phyloP scores from a whole-genome alignment of 371 early-diverging fungal genomes.

The Mucor indicus region DNA sequence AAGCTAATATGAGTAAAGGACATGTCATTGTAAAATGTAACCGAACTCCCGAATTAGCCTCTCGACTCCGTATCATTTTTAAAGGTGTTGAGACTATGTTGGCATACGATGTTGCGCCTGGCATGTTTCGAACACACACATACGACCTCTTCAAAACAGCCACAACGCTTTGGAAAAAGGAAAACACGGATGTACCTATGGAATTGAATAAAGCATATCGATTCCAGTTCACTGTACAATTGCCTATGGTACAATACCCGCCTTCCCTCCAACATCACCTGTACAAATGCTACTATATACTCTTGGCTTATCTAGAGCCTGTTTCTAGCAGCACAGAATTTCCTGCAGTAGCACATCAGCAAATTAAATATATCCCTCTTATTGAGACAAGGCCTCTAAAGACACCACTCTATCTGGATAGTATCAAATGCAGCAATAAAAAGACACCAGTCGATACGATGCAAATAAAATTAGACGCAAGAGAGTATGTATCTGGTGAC shows the following conservation, averaged over 20 bases:
- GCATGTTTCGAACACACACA: no score
- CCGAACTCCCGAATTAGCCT: constrained; percentile 14
- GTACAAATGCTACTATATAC: constrained; percentile 26
- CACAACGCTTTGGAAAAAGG: constrained; percentile 12
- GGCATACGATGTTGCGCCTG: no score
- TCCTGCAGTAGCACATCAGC: constrained; percentile 3
- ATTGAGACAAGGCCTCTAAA: constrained; percentile 32
- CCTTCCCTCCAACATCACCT: constrained; percentile 26
- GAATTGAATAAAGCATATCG: constrained; percentile 26
- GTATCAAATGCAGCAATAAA: constrained; percentile 5
- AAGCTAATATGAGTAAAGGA: no score
- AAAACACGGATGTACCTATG: constrained; percentile 20
- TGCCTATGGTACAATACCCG: constrained; percentile 40
- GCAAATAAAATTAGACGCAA: constrained; percentile 12
- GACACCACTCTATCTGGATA: no score
- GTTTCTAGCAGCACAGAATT: constrained; percentile 1
- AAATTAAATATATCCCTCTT: constrained; percentile 31
- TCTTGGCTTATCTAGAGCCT: constrained; percentile 25
- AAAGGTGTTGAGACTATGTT: constrained; percentile 30
- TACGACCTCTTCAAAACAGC: constrained; percentile 18
- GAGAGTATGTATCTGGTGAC: constrained; percentile 34
- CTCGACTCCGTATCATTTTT: constrained; percentile 25
- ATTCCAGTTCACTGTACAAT: constrained; percentile 37
- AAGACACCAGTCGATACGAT: not conserved
- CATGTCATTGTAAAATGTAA: no score